These are phyloP conservation scores for Penicillium lagena DNA, from an alignment of 495 filamentous ascomycete genomes.

Conservation along the genomic window DNA sequence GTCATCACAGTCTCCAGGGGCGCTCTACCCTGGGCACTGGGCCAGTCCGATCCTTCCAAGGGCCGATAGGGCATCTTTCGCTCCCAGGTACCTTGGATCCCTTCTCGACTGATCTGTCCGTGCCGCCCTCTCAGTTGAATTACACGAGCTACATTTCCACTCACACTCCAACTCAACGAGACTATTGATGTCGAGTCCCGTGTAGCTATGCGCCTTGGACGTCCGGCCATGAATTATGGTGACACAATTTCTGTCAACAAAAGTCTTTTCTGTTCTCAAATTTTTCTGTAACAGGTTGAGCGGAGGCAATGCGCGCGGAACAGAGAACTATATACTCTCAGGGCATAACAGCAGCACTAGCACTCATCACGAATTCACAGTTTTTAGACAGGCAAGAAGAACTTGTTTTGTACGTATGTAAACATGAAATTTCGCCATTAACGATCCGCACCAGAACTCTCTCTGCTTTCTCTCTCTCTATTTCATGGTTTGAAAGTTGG, in stretches of 20 bases:
- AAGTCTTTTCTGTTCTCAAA: too few species aligned
- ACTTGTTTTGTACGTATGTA: background rate
- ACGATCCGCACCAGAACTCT: background rate
- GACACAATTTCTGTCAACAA: too few species aligned
- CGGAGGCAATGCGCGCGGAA: too few species aligned
- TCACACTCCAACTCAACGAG: slow-evolving; percentile 21
- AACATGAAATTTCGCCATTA: background rate
- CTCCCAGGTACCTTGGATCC: slow-evolving; percentile 25
- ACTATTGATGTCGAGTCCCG: slow-evolving; percentile 10
- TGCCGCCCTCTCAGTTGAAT: slow-evolving; percentile 25
- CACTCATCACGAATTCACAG: too few species aligned
- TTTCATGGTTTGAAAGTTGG: too few species aligned
- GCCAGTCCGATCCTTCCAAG: slow-evolving; percentile 17
- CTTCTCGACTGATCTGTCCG: slow-evolving; percentile 24
- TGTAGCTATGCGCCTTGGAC: too few species aligned
- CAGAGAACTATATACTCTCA: too few species aligned
- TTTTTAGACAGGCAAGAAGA: too few species aligned
- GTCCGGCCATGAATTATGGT: too few species aligned
- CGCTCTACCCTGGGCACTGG: slow-evolving; percentile 14
- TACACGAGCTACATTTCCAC: slow-evolving; percentile 26
- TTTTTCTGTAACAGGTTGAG: too few species aligned
- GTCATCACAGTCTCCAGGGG: slow-evolving; percentile 17
- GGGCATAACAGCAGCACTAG: too few species aligned
- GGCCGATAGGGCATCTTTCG: slow-evolving; percentile 16
- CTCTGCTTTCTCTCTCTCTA: too few species aligned